Base-by-base conservation (phyloP, 1,284 basidiomycete species). In the Ganoderma lucidum region DNA sequence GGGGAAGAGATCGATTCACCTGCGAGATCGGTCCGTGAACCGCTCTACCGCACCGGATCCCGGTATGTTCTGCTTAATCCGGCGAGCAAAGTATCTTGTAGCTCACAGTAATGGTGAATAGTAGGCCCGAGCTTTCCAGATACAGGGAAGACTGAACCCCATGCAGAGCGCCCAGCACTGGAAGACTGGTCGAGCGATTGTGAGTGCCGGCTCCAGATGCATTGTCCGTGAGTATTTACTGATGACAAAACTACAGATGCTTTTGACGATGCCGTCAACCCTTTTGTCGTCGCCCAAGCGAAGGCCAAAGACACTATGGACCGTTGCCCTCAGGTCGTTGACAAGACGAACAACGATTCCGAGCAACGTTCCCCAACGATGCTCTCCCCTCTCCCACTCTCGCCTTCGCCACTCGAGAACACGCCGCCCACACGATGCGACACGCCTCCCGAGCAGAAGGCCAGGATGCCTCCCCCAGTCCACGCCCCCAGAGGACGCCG, bases 151-250 rank as follows among this genome's bases (percentile, higher is more conserved):
- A 4, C 48, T 19, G 51, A 63, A 19, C 8, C 23, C 28, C 17
- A 9, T 14, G 32, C 6, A 10, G 62, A 35, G 30, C 44, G 28
- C 45, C 19, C 37, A 19, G 48, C 28, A 35, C 5, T 53, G 37
- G 62, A 63, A 42, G 62, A 63, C 35, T 63, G 62, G 62, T 48
- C 62, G 5, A 51, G 23, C n/a, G 62, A 63, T 41, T 63, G 62
- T 63, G 19, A 5, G 62, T 30, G n/a, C 9, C 19, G 10, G 9
- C 48, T 41, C 28, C 35, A 10, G 35, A 23, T 6, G n/a, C 6
- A 8, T 51, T 51, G 9, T 6, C 28, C 6, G 4, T 17, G 23
- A 14, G n/a, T 55, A 0, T 37, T 55, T 9, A 19, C 62, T 63
- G 35, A 37, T n/a, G 2, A 39, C 48, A 55, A 23, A 19, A 5